Evolutionary conservation across 495 filamentous ascomycete genomes (phyloP), one percentile per base, ranked within the genome.

Genomic region (Podospora pseudopauciseta): DNA sequence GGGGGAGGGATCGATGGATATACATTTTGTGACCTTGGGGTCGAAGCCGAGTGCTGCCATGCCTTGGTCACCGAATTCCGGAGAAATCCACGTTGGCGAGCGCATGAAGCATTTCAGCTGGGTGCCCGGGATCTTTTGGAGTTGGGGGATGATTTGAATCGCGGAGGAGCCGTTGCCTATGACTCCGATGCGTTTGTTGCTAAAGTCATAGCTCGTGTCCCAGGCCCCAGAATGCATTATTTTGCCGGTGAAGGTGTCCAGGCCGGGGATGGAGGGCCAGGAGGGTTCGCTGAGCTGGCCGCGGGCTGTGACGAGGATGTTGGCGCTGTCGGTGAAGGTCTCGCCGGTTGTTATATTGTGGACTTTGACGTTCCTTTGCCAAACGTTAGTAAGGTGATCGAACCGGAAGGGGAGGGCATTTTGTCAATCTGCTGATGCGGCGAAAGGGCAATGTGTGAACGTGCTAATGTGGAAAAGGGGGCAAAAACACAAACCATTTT

Each of bases 121-220:
- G n/a, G 83, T 75, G 5, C 80, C 81, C 58, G 84, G 82, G 5
- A 84, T 68, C 61, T 85, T 85, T 60, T 86, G 86, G 30, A 91
- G 79, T 58, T 84, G 85, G 16, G 90, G 88, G 26, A 90, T 81
- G 69, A 92, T 90, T 73, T 92, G 90, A n/a, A 86, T 88, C 11
- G 86, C 86, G 19, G 88, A 91, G 20, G 89, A 88, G 26, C 90
- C 88, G 81, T 80, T 83, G 15, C 83, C 82, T n/a, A 85, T 79
- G 6, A 85, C 67, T 2, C 77, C 86, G 49, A 89, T 80, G 63
- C 75, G 79, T 74, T 88, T 88, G 65, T 81, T 78, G 28, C 66
- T 67, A 53, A 86, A 74, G 70, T 82, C 80, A 68, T 84, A 84
- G 18, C 80, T 72, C 23, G 76, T 70, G 44, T 84, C 83, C 86